phyloP scores from a whole-genome alignment of 345 rosid species.

The Rhodamnia rubescens region DNA sequence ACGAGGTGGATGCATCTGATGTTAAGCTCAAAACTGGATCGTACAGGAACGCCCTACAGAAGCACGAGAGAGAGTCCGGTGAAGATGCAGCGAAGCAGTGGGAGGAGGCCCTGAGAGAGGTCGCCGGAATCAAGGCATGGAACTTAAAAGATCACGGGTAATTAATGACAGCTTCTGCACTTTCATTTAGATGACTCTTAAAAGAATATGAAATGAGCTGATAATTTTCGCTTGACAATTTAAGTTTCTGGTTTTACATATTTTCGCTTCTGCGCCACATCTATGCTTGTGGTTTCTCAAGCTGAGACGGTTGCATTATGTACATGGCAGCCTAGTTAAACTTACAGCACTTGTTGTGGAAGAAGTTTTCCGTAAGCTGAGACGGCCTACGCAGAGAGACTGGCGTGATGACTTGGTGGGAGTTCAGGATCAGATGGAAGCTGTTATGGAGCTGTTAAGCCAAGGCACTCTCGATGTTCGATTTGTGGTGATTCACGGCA shows the following conservation, averaged over 20 bases:
- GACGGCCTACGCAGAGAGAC: background rate
- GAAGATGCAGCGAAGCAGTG: background rate
- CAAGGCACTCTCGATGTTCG: background rate
- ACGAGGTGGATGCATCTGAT: background rate
- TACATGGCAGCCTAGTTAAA: background rate
- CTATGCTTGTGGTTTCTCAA: background rate
- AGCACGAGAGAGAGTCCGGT: background rate
- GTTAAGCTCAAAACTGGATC: background rate
- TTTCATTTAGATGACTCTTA: background rate
- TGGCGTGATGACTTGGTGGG: background rate
- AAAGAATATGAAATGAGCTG: accelerated
- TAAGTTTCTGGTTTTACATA: background rate
- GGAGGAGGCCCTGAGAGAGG: background rate
- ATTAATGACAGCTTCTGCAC: accelerated
- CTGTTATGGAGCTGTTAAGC: background rate
- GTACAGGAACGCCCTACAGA: background rate
- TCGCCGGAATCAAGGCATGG: background rate
- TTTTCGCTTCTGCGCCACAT: background rate
- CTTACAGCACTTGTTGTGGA: background rate
- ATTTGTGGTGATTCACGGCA: background rate
- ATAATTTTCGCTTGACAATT: background rate
- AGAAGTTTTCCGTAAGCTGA: background rate
- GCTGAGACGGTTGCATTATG: background rate
- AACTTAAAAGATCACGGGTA: background rate
- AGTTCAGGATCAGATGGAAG: background rate